Conservation (phyloP, 352 stramenopile genomes). For the Phytophthora ohioensis region DNA sequence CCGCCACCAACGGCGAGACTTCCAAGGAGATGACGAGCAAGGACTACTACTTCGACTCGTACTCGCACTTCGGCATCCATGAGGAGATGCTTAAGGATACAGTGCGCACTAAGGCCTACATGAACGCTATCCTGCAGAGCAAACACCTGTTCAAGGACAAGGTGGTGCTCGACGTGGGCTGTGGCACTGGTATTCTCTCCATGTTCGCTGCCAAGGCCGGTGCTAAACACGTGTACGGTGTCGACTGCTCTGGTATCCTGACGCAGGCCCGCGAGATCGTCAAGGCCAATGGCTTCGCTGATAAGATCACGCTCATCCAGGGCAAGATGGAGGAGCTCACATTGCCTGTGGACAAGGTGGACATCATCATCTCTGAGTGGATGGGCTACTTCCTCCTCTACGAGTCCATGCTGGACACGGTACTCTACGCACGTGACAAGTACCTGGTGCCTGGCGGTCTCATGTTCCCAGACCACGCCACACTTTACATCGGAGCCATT, state of each 20-base stretch:
- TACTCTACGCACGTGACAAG: conserved; percentile 96
- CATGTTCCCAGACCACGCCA: conserved; percentile 97
- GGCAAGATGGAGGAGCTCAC: conserved; percentile 94
- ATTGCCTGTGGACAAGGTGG: conserved; percentile 93
- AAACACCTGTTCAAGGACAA: conserved; percentile 97
- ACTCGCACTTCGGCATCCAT: conserved; percentile 98
- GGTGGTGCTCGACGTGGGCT: conserved; percentile 97
- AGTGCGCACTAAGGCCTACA: conserved; percentile 97
- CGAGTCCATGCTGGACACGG: conserved; percentile 98
- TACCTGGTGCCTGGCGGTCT: conserved; percentile 94
- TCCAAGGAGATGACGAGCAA: conserved; percentile 88
- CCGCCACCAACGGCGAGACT: conserved; percentile 13
- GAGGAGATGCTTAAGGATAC: conserved; percentile 99
- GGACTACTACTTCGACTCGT: conserved; percentile 99
- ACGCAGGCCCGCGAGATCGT: conserved; percentile 96
- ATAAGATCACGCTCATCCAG: conserved; percentile 96
- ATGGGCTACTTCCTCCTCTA: conserved; percentile 99
- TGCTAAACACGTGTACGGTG: conserved; percentile 92
- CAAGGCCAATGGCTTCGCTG: conserved; percentile 92
- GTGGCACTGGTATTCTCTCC: conserved; percentile 96
- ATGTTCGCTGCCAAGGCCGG: conserved; percentile 97
- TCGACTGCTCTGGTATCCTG: conserved; percentile 96
- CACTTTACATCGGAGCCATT: conserved; percentile 96
- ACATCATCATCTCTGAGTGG: conserved; percentile 99
- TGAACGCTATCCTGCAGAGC: conserved; percentile 98